Evolutionary conservation across 352 stramenopile genomes (phyloP), one percentile per base, ranked within the genome.

Genomic region (Phytophthora lateralis): DNA sequence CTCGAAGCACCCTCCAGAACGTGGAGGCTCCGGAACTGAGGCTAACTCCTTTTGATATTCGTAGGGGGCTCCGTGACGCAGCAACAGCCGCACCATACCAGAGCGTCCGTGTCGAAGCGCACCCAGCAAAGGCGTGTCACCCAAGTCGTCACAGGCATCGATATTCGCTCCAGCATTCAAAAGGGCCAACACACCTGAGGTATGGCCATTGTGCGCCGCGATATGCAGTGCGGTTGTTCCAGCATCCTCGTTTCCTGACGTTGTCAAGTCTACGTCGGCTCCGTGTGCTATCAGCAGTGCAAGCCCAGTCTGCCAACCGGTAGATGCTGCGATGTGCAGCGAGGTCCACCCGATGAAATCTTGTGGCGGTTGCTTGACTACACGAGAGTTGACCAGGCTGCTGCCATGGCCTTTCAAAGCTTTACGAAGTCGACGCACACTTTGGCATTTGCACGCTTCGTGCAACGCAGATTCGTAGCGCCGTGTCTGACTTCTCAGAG

Each of bases 21-120:
- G 3, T 38, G 32, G 10, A n/a, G 35, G 15, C 2, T 42, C 35
- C 15, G 11, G 35, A 42, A 42, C 35, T 7, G 35, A 9, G 12
- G 4, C 6, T 17, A 20, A 20, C 12, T 17, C 15, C 35, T 42
- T 42, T 26, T 32, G 45, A 5, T 34, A 32, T 11, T 42, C 35
- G 12, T 34, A 29, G 24, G 49, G 50, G 14, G 61, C 61, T 20
- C 66, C 61, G 44, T 72, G 60, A 29, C 52, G 49, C 4, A 78
- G 49, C 9, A 80, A 39, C 29, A 65, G 32, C 24, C 68, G 67
- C 21, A 78, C 54, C 12, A 53, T 52, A 0, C 53, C n/a, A 0
- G 75, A 80, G 0, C 48, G 71, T 14, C 69, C 69, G 35, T 71
- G 62, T 6, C 68, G 49, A 49, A 83, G 60, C 9, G 65, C 75